Conservation (phyloP, 306 rosid species). For the Prunus padus region DNA sequence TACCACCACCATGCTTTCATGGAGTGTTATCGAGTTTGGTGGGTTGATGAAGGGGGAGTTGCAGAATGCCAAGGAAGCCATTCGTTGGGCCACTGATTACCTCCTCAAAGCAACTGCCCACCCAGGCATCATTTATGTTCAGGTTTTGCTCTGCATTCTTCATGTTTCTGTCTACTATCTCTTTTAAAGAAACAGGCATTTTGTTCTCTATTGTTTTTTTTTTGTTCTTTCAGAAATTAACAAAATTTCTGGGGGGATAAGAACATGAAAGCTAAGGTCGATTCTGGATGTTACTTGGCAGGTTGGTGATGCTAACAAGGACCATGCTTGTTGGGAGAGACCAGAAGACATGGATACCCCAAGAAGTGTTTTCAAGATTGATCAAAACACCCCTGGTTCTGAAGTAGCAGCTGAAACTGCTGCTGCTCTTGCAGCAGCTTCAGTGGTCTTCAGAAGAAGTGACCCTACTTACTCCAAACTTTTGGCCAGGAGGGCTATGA, state of each 20-base stretch:
- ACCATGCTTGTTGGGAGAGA: constrained; percentile 94
- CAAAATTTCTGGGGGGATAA: not conserved
- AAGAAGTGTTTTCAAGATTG: constrained; percentile 68
- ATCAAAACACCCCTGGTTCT: constrained; percentile 68
- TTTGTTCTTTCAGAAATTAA: not conserved
- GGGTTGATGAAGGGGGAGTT: constrained; percentile 75
- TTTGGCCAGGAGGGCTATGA: constrained; percentile 61
- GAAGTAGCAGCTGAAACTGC: constrained; percentile 96
- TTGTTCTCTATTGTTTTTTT: not conserved
- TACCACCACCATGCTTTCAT: constrained; percentile 95
- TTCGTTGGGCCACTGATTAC: constrained; percentile 86
- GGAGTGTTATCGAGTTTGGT: constrained; percentile 94
- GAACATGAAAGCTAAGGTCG: too few relatives aligned
- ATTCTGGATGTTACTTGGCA: constrained; percentile 12
- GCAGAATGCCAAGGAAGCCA: constrained; percentile 62
- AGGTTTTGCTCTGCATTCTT: constrained; percentile 32
- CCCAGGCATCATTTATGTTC: constrained; percentile 78
- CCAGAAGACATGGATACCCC: constrained; percentile 97
- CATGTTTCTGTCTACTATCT: not conserved
- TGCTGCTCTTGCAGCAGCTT: constrained; percentile 90
- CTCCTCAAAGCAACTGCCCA: constrained; percentile 83
- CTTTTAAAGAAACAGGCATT: not conserved
- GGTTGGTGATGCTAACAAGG: constrained; percentile 86
- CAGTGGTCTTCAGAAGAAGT: constrained; percentile 65
- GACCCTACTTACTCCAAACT: constrained; percentile 71